Base-by-base conservation (phyloP, 495 filamentous ascomycete genomes). In the Peziza echinospora region DNA sequence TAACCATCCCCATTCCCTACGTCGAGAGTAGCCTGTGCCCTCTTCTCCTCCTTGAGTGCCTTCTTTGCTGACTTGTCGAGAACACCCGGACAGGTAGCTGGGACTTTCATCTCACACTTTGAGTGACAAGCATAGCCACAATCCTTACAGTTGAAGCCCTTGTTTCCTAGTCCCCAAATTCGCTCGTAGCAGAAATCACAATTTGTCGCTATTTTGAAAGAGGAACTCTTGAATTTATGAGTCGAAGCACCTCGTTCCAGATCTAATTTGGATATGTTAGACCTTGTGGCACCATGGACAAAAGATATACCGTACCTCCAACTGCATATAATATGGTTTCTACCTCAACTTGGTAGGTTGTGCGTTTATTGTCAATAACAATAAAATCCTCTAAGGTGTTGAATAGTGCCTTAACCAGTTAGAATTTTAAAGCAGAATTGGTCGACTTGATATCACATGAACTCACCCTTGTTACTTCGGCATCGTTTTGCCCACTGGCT, bases 41-140 rank as follows among this genome's bases (percentile, higher is more conserved):
- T 21, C 65, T 51, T 54, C 47, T 59, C 56, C 26, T 57, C 71
- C 61, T 96, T 96, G 43, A 89, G 65, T 54, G 82, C 87, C 67
- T 93, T 96, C 67, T 77, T 82, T 47, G 91, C 84, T 46, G 96
- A 91, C 63, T 96, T 60, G 42, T 60, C 57, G 9, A 60, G 45
- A 24, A 96, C 89, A 28, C 89, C 89, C 0, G 89, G 89, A 55
- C 89, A 99, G 54, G 87, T 80, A 3, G 89, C 83, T 0, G 89
- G 85, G 1, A 94, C 91, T 60, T 96, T 99, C 77, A 99, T 82
- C 64, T 99, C 82, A 61, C 89, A 99, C 64, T 99, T 96, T 67
- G 76, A 87, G 64, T 99, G 89, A 55, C 89, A 99, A 2, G 85
- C 93, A 62, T 92, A 99, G 5, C 89, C 91, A 55, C 89, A 99